Conservation (phyloP, 1,284 basidiomycete genomes). For the Caloboletus firmus region DNA sequence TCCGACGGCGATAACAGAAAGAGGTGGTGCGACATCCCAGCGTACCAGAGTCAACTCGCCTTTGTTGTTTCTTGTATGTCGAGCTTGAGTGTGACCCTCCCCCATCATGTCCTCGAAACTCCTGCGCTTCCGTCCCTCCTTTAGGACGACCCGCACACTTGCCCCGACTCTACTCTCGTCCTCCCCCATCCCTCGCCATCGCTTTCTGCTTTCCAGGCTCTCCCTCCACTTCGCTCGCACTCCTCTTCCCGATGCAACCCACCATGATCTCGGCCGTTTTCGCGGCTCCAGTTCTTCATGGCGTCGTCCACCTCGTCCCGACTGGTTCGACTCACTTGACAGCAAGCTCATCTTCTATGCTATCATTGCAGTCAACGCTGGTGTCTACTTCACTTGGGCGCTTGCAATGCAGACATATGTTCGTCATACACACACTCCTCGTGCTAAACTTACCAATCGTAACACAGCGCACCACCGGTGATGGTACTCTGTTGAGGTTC, state of each 20-base stretch:
- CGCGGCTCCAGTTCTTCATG: conserved; percentile 19
- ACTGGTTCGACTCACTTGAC: conserved; percentile 43
- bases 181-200: conserved; percentile 8
- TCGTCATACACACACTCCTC: conserved; percentile 20
- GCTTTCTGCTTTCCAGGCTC: not conserved
- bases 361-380: conserved; percentile 47
- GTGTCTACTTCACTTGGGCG: conserved; percentile 46
- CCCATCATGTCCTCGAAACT: conserved; percentile 3
- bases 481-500: conserved; percentile 52
- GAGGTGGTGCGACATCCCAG: conserved; percentile 76
- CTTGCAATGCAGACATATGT: conserved; percentile 41
- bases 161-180: not conserved
- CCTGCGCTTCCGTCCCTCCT: conserved; percentile 9
- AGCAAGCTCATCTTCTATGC: conserved; percentile 42
- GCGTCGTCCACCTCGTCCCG: conserved; percentile 30
- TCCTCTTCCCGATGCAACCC: conserved; percentile 21
- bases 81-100: not conserved
- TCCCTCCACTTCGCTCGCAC: conserved; percentile 21
- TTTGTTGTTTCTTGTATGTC: conserved; percentile 18
- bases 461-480: conserved; percentile 36
- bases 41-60: not conserved
- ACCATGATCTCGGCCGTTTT: conserved; percentile 19
- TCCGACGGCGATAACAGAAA: conserved; percentile 81
- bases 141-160: not conserved
- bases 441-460: not conserved